A percentile compares a stretch with the other conserved stretches of the same genome.
phyloP scores from a whole-genome alignment of 176 grass and related monocot genomes.

The Juncus effusus region DNA sequence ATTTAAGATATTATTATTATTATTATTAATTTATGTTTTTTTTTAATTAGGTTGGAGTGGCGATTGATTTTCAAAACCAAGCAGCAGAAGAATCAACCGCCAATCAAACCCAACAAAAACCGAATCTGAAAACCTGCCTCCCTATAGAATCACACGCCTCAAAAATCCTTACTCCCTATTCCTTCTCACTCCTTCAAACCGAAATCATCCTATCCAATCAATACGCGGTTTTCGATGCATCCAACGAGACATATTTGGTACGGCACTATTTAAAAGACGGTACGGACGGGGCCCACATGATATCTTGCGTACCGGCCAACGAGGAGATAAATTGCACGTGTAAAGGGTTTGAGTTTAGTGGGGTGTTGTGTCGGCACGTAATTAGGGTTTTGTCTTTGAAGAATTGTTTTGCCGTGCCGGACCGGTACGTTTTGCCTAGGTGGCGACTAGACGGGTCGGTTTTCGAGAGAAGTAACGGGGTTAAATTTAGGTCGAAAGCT shows the following conservation, averaged over 20 bases:
- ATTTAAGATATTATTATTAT: background rate
- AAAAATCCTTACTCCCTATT: conserved; percentile 33
- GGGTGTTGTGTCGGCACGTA: conserved; percentile 40
- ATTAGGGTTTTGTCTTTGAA: conserved; percentile 49
- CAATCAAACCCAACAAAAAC: conserved; percentile 32
- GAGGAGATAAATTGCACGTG: conserved; percentile 44
- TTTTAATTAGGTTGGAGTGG: conserved; percentile 35
- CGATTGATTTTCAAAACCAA: conserved; percentile 52
- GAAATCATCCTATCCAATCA: conserved; percentile 42
- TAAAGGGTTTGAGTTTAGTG: conserved; percentile 41
- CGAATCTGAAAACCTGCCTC: conserved; percentile 46
- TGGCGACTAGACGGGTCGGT: conserved; percentile 40
- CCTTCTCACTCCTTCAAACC: conserved; percentile 45
- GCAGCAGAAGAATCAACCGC: conserved; percentile 39
- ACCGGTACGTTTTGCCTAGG: conserved; percentile 35
- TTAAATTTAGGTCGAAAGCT: conserved; percentile 41
- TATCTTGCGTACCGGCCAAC: conserved; percentile 35
- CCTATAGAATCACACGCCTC: conserved; percentile 50
- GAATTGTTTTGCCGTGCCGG: conserved; percentile 42
- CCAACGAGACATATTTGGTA: conserved; percentile 37
- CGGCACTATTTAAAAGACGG: conserved; percentile 36
- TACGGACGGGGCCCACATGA: conserved; percentile 30
- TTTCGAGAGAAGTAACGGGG: conserved; percentile 37
- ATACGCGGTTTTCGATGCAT: conserved; percentile 43
- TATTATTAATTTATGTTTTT: too few relatives aligned